Evolutionary conservation across 345 rosid species (phyloP).

Genomic region (Schrenkiella parvula): DNA sequence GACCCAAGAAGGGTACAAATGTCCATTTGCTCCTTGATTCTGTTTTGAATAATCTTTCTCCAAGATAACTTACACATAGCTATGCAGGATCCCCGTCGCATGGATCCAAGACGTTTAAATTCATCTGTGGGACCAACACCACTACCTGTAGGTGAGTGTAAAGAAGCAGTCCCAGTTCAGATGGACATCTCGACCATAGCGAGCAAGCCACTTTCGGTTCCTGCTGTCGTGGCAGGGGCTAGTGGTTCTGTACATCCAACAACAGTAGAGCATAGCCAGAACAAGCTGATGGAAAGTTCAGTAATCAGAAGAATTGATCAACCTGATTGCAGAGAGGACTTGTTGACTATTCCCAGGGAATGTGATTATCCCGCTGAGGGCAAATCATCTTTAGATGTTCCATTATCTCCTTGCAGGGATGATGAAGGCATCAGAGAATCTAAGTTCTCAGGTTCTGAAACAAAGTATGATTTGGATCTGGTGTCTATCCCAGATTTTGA

Average conservation of each 20-base stretch:
- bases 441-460: constrained; percentile 43
- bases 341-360: constrained; percentile 42
- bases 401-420: constrained; percentile 44
- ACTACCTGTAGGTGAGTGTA: constrained; percentile 43
- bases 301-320: constrained; percentile 40
- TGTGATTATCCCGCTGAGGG: constrained; percentile 37
- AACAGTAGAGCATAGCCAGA: constrained; percentile 37
- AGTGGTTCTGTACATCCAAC: constrained; percentile 34
- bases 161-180: constrained; percentile 39
- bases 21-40: constrained; percentile 12
- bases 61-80: constrained; percentile 28
- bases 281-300: constrained; percentile 43
- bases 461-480: constrained; percentile 38
- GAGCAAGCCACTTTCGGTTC: constrained; percentile 44
- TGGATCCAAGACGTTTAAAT: constrained; percentile 77
- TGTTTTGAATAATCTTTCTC: constrained; percentile 4
- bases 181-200: constrained; percentile 45
- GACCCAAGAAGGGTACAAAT: constrained; percentile 89
- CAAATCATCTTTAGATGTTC: constrained; percentile 44
- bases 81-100: constrained; percentile 95
- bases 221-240: constrained; percentile 39
- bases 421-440: constrained; percentile 45
- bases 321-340: constrained; percentile 45
- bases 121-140: constrained; percentile 46
- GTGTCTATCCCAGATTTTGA: constrained; percentile 47